These are phyloP conservation scores for Orbilia javanica DNA, from an alignment of 2,329 filamentous ascomycete genomes.

Conservation along the genomic window DNA sequence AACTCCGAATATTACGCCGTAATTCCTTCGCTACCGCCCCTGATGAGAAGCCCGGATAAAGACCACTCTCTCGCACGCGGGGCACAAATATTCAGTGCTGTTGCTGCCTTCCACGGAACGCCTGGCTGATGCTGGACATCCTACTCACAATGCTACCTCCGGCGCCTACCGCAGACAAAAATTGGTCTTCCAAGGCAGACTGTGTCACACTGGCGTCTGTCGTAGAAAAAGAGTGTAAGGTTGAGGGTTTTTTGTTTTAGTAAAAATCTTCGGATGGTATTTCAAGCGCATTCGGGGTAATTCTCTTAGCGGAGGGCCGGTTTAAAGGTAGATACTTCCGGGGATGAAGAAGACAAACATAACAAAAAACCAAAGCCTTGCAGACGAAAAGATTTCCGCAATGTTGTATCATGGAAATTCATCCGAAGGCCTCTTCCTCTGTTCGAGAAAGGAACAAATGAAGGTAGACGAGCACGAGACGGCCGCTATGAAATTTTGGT, in stretches of 20 bases:
- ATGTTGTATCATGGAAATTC: conserved; percentile 9
- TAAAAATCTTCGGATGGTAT: conserved; percentile 48
- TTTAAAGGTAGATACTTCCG: conserved; percentile 38
- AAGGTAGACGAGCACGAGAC: neutral
- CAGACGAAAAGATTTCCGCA: neutral
- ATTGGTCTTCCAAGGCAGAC: conserved; percentile 81
- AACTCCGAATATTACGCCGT: conserved; percentile 8
- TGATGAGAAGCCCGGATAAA: neutral
- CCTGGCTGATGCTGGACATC: conserved; percentile 78
- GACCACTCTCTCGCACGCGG: neutral
- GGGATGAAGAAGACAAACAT: conserved; percentile 7
- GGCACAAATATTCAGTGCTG: conserved; percentile 17
- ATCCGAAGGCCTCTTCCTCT: neutral
- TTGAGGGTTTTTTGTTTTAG: conserved; percentile 50
- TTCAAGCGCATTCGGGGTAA: conserved; percentile 40
- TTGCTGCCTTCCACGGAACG: conserved; percentile 61
- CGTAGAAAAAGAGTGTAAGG: conserved; percentile 50
- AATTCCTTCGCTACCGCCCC: neutral
- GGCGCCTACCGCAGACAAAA: conserved; percentile 78
- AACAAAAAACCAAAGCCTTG: neutral
- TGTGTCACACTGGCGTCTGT: conserved; percentile 83
- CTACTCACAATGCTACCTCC: conserved; percentile 71
- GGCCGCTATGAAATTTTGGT: conserved; percentile 50
- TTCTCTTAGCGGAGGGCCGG: conserved; percentile 55
- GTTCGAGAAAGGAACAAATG: neutral